Evolutionary conservation across 2,329 filamentous ascomycete genomes (phyloP), one percentile per base, ranked within the genome.

Genomic region (Fusarium sp.): DNA sequence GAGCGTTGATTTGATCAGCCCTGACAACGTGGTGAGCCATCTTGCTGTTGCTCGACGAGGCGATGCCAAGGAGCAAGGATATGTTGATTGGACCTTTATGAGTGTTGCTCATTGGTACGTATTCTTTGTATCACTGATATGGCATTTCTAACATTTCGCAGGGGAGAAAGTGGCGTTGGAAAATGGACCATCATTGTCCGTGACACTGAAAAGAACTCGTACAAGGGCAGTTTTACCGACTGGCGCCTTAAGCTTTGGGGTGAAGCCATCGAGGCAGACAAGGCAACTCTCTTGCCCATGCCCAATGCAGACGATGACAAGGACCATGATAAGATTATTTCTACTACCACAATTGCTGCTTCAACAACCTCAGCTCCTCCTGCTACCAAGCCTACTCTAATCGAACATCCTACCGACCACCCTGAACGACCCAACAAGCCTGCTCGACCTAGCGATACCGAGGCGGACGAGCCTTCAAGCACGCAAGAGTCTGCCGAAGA

Each of bases 61-160:
- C 26, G 96, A 99, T 80, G 84, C 87, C 3, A 87, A 87, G 38
- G 79, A 83, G 1, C 81, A 83, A 26, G 96, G 96, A 12, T 99
- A 98, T 79, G 84, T 91, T 40, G 94, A 98, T 82, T 99, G 96
- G 96, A 98, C 95, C 0, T 99, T 99, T 77, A 99, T 99, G 96
- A 97, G 92, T 68, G 96, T 99, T 40, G 95, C 91, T 70, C 96
- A 99, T 80, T 99, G 95, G 93, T 94, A 86, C 81, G 91, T 81
- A 23, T 33, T 9, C 5, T 1, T 33, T 7, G 2, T 17, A 2
- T 12, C 4, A 15, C 14, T 13, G 2, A 3, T 38, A 3, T 40
- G 23, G 17, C 2, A 38, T 26, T 52, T 56, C 80, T 85, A 78
- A 85, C 74, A 56, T 59, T 37, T 14, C 11, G 3, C 58, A 94